Conservation (phyloP, 2,329 filamentous ascomycete species). For the Epichloe baconii region DNA sequence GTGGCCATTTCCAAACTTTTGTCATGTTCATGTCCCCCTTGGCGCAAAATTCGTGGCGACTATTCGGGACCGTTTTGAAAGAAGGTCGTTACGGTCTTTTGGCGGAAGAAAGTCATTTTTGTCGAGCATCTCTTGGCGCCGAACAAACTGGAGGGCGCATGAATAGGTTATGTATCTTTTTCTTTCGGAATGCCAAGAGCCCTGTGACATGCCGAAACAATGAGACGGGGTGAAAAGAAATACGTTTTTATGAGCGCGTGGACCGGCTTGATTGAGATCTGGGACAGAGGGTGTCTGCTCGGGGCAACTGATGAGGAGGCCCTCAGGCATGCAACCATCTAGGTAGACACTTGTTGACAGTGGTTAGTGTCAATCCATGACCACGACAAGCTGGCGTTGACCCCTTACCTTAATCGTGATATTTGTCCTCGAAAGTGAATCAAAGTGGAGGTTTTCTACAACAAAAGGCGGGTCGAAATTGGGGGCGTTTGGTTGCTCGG, state of each 20-base stretch:
- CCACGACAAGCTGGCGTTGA: too few species aligned
- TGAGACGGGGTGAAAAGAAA: neutral
- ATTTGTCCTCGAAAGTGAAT: too few species aligned
- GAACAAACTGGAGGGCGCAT: neutral
- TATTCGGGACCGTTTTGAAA: neutral
- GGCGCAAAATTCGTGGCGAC: too few species aligned
- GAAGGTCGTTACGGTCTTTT: too few species aligned
- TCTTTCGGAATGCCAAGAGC: neutral
- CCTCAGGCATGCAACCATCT: too few species aligned
- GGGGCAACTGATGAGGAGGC: too few species aligned
- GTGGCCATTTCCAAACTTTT: neutral
- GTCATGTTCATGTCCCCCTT: neutral
- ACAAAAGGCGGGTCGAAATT: neutral
- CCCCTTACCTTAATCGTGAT: too few species aligned
- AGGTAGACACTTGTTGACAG: too few species aligned
- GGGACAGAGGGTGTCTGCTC: neutral
- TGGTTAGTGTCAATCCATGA: too few species aligned
- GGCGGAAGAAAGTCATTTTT: neutral
- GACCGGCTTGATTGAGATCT: neutral
- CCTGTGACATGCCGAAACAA: neutral
- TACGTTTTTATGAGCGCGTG: neutral
- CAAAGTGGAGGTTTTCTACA: too few species aligned
- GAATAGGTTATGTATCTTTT: neutral
- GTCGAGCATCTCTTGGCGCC: neutral
- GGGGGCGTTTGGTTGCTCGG: constrained; percentile 2